Evolutionary conservation across 192 early-diverging fungal species (phyloP).

Genomic region (Irineochytrium annulatum): DNA sequence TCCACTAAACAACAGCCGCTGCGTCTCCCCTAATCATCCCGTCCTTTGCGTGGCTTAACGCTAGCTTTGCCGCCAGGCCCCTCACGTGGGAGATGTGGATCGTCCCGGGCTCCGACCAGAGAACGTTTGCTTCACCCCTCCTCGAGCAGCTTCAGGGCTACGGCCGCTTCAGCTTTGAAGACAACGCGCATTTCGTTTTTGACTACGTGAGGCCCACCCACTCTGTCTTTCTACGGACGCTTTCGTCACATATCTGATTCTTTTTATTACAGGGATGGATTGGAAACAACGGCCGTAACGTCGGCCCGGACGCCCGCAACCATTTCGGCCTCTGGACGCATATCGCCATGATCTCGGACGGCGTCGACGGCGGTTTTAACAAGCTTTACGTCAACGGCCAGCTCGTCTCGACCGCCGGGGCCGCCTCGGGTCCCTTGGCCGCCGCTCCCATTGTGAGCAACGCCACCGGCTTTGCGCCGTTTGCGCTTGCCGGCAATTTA

Average conservation of each 20-base stretch:
- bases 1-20: too few relatives aligned
- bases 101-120: too few relatives aligned
- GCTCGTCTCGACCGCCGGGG: not conserved
- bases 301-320: too few relatives aligned
- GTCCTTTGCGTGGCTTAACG: not conserved
- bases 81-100: not conserved
- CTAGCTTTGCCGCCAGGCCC: not conserved
- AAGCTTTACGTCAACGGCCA: slow-evolving; percentile 4
- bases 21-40: not conserved
- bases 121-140: too few relatives aligned
- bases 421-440: not conserved
- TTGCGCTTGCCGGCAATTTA: not conserved
- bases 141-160: too few relatives aligned
- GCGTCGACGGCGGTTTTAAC: not conserved
- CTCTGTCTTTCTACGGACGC: too few relatives aligned
- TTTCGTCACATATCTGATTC: too few relatives aligned
- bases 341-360: slow-evolving; percentile 5
- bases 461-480: not conserved
- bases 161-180: too few relatives aligned
- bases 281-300: too few relatives aligned
- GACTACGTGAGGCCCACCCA: too few relatives aligned
- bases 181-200: too few relatives aligned
- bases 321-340: slow-evolving; percentile 5
- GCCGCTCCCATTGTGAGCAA: not conserved
- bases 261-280: too few relatives aligned